Percentiles rank a stretch among this genome's conserved stretches.
Evolutionary conservation across 495 filamentous ascomycete species (phyloP).

Genomic region (Chaetomidium leptoderma): DNA sequence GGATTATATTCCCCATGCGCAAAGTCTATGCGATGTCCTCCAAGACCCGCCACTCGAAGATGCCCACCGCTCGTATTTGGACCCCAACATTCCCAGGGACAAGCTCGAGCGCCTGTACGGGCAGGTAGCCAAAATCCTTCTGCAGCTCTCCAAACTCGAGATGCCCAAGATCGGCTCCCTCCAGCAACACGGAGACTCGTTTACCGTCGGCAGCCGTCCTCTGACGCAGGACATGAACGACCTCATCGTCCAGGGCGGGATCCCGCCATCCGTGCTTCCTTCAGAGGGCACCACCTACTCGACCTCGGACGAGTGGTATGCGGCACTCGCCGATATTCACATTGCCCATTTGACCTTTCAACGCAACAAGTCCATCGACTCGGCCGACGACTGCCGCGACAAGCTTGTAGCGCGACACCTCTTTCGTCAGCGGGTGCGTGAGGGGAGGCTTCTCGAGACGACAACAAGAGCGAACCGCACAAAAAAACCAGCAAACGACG

Average conservation of each 20-base stretch:
- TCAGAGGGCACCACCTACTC: constrained; percentile 18
- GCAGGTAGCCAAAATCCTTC: constrained; percentile 33
- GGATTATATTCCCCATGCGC: constrained; percentile 39
- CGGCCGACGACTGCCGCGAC: constrained; percentile 36
- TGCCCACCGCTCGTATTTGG: constrained; percentile 19
- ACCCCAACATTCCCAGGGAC: constrained; percentile 30
- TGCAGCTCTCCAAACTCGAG: constrained; percentile 32
- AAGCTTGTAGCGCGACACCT: constrained; percentile 36
- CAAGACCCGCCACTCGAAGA: constrained; percentile 21
- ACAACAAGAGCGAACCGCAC: neutral
- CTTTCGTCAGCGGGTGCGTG: constrained; percentile 30
- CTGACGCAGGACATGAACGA: constrained; percentile 32
- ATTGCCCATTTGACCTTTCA: constrained; percentile 39
- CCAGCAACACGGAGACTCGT: constrained; percentile 12
- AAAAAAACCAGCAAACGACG: neutral
- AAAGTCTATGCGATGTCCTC: constrained; percentile 32
- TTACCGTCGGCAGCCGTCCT: constrained; percentile 22
- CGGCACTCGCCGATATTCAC: constrained; percentile 39
- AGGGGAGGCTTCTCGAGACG: constrained; percentile 21
- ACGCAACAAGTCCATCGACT: constrained; percentile 37
- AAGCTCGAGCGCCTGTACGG: constrained; percentile 33
- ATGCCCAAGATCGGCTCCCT: constrained; percentile 40
- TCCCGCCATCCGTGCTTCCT: constrained; percentile 23
- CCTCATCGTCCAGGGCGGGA: constrained; percentile 22
- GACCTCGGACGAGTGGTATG: constrained; percentile 40